Conservation (phyloP, 306 rosid species). For the Biancaea sappan region DNA sequence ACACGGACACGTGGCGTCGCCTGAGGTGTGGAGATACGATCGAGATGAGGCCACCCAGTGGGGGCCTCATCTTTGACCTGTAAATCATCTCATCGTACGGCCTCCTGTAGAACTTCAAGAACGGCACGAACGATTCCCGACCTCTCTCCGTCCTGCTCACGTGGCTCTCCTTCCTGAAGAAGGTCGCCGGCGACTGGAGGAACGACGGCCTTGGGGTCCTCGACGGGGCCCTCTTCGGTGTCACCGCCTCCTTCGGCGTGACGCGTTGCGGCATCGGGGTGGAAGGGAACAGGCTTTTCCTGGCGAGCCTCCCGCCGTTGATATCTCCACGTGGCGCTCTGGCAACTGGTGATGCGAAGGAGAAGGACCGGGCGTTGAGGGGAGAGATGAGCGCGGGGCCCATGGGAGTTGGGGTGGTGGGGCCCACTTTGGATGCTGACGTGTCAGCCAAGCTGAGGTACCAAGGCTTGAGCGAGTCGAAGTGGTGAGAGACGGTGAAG, state of each 20-base stretch:
- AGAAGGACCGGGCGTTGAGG: constrained; percentile 81
- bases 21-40: constrained; percentile 79
- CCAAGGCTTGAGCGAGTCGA: constrained; percentile 95
- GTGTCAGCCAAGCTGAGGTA: constrained; percentile 85
- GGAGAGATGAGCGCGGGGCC: constrained; percentile 90
- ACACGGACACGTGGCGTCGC: constrained; percentile 85
- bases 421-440: constrained; percentile 86
- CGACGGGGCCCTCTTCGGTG: constrained; percentile 36
- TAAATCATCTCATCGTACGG: constrained; percentile 93
- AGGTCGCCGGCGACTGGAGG: constrained; percentile 90
- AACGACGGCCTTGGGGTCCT: constrained; percentile 71
- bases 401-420: constrained; percentile 52
- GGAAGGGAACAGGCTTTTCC: constrained; percentile 76
- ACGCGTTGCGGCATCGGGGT: constrained; percentile 84
- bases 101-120: constrained; percentile 72
- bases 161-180: constrained; percentile 72
- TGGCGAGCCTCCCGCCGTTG: constrained; percentile 45
- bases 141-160: constrained; percentile 57
- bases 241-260: not conserved
- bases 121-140: constrained; percentile 70
- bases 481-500: constrained; percentile 85
- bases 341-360: constrained; percentile 86
- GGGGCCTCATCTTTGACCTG: constrained; percentile 96
- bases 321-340: constrained; percentile 60
- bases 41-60: constrained; percentile 94